Conservation (phyloP, 371 early-diverging fungal genomes). For the Mortierella sp. region DNA sequence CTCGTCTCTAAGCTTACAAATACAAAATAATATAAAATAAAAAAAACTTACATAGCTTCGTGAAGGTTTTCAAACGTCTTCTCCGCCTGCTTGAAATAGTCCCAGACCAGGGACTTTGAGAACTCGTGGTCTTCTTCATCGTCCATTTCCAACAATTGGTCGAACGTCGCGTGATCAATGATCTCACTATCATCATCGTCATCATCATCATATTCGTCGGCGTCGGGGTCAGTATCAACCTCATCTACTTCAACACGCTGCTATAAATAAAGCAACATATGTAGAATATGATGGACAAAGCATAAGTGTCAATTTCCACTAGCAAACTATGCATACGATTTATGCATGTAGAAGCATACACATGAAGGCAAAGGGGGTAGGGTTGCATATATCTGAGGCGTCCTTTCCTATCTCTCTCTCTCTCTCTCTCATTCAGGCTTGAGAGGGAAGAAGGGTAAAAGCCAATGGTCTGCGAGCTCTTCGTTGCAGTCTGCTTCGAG, state of each 20-base stretch:
- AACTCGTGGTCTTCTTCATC: slow-evolving; percentile 85
- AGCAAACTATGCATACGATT: background rate
- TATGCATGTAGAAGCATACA: background rate
- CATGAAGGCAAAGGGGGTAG: background rate
- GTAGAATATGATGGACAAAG: background rate
- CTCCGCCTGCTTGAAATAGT: slow-evolving; percentile 85
- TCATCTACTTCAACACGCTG: background rate
- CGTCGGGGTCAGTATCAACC: background rate
- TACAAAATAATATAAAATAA: no score
- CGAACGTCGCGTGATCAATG: slow-evolving; percentile 80
- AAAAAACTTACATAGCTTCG: slow-evolving; percentile 71
- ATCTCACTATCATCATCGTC: slow-evolving; percentile 58
- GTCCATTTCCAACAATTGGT: slow-evolving; percentile 87
- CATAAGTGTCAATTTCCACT: background rate
- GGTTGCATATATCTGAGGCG: background rate
- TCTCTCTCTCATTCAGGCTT: background rate
- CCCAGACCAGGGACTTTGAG: slow-evolving; percentile 74
- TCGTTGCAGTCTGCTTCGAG: no score
- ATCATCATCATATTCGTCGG: background rate
- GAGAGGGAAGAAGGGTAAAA: no score
- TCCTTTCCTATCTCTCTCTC: background rate
- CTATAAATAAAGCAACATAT: background rate
- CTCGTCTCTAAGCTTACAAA: no score
- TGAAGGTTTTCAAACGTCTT: slow-evolving; percentile 77
- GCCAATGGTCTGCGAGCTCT: no score